phyloP scores from a whole-genome alignment of 441 rosid genomes.

The Populus hybrid region DNA sequence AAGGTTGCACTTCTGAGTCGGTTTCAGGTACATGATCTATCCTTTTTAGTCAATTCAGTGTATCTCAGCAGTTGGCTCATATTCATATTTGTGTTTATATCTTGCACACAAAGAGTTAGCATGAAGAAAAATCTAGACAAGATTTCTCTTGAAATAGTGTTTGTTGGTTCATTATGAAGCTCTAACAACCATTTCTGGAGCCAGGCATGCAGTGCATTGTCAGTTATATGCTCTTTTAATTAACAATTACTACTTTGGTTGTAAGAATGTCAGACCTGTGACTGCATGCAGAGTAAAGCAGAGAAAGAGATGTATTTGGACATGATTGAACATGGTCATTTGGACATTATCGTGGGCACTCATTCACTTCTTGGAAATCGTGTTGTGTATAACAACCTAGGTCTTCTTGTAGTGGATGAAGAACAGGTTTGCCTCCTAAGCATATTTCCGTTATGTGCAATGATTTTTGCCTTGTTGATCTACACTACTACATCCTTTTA shows the following conservation, averaged over 20 bases:
- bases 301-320: constrained; percentile 69
- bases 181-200: not conserved
- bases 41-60: not conserved
- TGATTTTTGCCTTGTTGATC: constrained; percentile 15
- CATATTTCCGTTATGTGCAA: constrained; percentile 14
- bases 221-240: constrained; percentile 11
- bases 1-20: constrained; percentile 87
- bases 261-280: constrained; percentile 25
- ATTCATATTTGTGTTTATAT: not conserved
- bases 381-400: constrained; percentile 85
- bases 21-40: constrained; percentile 68
- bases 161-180: not conserved
- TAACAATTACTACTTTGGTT: not conserved
- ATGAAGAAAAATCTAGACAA: constrained; percentile 2
- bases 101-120: not conserved
- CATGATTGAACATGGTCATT: constrained; percentile 76
- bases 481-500: not conserved
- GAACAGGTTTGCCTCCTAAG: constrained; percentile 73
- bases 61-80: not conserved
- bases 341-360: constrained; percentile 90
- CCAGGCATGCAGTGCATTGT: not conserved
- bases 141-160: not conserved
- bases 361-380: constrained; percentile 97
- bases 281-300: constrained; percentile 63
- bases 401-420: constrained; percentile 98